Percentiles rank a stretch among this genome's conserved stretches.
phyloP scores from a whole-genome alignment of 768 basidiomycete species.

The Boletus huronensis region DNA sequence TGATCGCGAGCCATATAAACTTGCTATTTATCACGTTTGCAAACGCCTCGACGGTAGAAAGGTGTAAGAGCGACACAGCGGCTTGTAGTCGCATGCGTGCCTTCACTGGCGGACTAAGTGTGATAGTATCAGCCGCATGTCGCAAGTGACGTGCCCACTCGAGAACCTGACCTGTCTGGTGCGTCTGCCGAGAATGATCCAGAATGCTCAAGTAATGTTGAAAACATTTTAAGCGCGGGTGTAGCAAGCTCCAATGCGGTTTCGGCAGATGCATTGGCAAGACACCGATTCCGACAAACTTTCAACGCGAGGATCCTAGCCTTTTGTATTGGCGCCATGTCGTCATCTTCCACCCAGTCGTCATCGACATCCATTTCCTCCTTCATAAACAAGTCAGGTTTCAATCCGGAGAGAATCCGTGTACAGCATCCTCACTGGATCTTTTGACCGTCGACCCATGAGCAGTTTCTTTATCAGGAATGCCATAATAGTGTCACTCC shows the following conservation, averaged over 20 bases:
- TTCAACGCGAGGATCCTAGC: constrained; percentile 79
- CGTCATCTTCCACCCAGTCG: constrained; percentile 76
- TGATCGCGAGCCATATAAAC: constrained; percentile 69
- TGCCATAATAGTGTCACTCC: constrained; percentile 68
- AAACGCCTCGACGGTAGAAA: constrained; percentile 59
- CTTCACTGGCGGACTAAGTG: constrained; percentile 53
- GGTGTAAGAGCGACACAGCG: constrained; percentile 73
- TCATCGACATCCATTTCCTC: constrained; percentile 56
- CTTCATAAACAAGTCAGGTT: constrained; percentile 32
- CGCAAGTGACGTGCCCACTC: background rate
- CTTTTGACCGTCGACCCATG: constrained; percentile 48
- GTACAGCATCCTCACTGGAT: constrained; percentile 39
- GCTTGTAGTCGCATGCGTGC: constrained; percentile 83
- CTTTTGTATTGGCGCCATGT: constrained; percentile 52
- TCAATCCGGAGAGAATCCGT: background rate
- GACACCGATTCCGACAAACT: constrained; percentile 74
- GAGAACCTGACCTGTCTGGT: constrained; percentile 44
- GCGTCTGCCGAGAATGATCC: constrained; percentile 62
- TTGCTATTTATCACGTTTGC: constrained; percentile 52
- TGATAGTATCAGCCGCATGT: constrained; percentile 11
- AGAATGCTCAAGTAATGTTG: constrained; percentile 61
- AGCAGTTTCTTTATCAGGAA: constrained; percentile 71
- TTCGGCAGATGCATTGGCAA: constrained; percentile 60
- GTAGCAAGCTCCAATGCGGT: constrained; percentile 62
- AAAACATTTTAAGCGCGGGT: constrained; percentile 75